phyloP scores from a whole-genome alignment of 495 filamentous ascomycete genomes.

The Terfezia boudieri region DNA sequence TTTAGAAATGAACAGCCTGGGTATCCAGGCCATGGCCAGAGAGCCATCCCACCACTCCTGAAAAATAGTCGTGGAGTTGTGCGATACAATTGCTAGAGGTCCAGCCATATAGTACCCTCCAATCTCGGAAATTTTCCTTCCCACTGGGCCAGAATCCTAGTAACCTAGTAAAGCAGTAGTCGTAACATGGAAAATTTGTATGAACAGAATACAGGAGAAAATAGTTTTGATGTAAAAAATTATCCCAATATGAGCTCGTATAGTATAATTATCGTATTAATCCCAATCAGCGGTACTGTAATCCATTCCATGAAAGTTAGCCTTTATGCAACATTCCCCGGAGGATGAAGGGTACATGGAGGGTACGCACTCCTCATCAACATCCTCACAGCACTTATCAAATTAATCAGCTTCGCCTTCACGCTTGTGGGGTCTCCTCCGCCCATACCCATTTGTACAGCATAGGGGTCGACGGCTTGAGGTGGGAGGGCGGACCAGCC shows the following conservation, averaged over 20 bases:
- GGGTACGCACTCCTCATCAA: slow-evolving; percentile 70
- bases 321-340: neutral
- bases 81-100: too few species aligned
- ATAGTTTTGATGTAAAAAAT: slow-evolving; percentile 9
- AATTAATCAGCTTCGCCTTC: slow-evolving; percentile 66
- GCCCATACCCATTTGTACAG: neutral
- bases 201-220: neutral
- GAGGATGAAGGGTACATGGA: neutral
- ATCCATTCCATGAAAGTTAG: slow-evolving; percentile 1
- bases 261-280: slow-evolving; percentile 74
- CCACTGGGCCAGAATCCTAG: neutral
- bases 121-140: neutral
- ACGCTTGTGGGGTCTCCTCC: slow-evolving; percentile 33
- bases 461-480: slow-evolving; percentile 4
- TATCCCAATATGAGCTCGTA: slow-evolving; percentile 77
- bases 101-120: neutral
- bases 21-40: too few species aligned
- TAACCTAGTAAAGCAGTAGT: neutral
- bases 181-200: neutral
- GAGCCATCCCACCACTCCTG: too few species aligned
- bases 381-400: slow-evolving; percentile 77
- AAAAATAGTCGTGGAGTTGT: too few species aligned
- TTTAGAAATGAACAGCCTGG: too few species aligned
- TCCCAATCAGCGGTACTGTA: slow-evolving; percentile 78
- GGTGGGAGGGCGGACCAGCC: slow-evolving; percentile 42